Evolutionary conservation across 2,329 filamentous ascomycete species (phyloP).

Genomic region (Colletotrichum gloeosporioides): DNA sequence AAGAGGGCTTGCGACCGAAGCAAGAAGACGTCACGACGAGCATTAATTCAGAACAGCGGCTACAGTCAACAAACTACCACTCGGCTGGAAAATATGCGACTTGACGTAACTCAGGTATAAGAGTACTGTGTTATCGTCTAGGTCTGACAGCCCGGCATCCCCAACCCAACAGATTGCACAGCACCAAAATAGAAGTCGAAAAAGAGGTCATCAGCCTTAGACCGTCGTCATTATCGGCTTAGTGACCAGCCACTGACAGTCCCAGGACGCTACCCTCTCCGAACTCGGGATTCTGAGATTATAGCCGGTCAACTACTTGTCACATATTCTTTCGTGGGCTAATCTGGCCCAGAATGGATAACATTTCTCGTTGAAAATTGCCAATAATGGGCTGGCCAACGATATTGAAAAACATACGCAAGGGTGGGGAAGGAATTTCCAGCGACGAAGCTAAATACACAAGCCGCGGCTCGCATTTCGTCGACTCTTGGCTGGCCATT

Average conservation of each 20-base stretch:
- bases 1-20: background rate
- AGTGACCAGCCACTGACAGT: background rate
- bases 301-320: background rate
- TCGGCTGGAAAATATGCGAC: background rate
- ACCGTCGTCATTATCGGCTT: background rate
- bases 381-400: background rate
- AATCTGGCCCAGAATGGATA: conserved; percentile 5
- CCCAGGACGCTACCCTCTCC: background rate
- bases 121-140: background rate
- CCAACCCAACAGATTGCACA: background rate
- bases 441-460: background rate
- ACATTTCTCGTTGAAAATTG: background rate
- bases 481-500: background rate
- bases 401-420: background rate
- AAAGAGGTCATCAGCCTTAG: background rate
- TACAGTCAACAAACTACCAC: background rate
- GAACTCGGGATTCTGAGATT: background rate
- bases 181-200: background rate
- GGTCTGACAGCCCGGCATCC: background rate
- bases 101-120: background rate
- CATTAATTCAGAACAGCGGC: background rate
- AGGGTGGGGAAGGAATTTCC: background rate
- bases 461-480: background rate
- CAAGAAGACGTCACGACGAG: background rate
- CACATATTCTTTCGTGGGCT: background rate